Base-by-base conservation (phyloP, 371 early-diverging fungal genomes). In the Mortierella sp. region DNA sequence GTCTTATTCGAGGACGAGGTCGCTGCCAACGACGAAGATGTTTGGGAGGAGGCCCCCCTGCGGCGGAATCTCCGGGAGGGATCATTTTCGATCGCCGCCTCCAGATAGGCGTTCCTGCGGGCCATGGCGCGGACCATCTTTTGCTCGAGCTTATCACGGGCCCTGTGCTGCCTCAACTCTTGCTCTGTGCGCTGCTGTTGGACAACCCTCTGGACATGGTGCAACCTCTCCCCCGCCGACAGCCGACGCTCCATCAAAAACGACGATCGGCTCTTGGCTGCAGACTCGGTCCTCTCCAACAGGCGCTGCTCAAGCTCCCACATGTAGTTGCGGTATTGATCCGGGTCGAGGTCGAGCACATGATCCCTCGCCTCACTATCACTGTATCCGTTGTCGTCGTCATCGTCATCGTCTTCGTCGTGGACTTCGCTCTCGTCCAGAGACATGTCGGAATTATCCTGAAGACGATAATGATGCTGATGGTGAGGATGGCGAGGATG, bases 121-220 rank as follows among this genome's bases (percentile, higher is more conserved):
- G 82, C 82, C 79, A 85, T 79, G 54, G 86, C 86, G 44, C 68
- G 70, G 63, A 81, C 51, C 86, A 85, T 85, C 77, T 85, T 85
- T 74, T 82, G 86, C 27, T 85, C 86, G n/a, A 85, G 70, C 32
- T 82, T 77, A 54, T 85, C 77, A 48, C 82, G 79, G 41, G 51
- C 79, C 58, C 70, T 72, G 29, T 70, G 82, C 16, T 77, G 86
- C 46, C 81, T 71, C 48, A 73, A 54, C 71, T 85, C 79, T 35
- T 79, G 86, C 73, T 78, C 82, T 24, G 79, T 71, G 16, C 82
- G 72, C 71, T 79, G 82, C 18, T 77, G 79, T 35, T 79, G 79
- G 2, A 85, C 86, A 54, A 85, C 86, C 46, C 72, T 75, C 58
- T 79, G 76, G 49, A 74, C 86, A 72, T 79, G 82, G 54, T 77